A percentile compares a stretch with the other conserved stretches of the same genome.
These are phyloP conservation scores for Wallacemonas sp. DNA, from an alignment of 208 protist genomes.

Conservation along the genomic window DNA sequence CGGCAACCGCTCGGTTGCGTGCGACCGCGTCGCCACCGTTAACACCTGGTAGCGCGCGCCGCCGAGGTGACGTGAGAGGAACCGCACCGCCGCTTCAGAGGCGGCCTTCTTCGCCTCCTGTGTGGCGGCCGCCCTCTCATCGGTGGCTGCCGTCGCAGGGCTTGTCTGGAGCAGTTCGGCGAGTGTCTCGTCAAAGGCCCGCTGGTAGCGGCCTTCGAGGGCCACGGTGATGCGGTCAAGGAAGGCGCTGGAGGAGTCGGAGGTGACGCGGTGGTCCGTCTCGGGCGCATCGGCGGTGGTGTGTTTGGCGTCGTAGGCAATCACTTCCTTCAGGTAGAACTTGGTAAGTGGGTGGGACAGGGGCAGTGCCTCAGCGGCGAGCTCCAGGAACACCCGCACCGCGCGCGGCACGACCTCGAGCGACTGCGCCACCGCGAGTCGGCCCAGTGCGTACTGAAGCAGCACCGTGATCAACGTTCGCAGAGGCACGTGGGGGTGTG, in stretches of 20 bases:
- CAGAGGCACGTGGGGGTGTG: not conserved
- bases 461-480: slow-evolving; percentile 18
- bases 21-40: slow-evolving; percentile 27
- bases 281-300: slow-evolving; percentile 14
- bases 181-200: slow-evolving; percentile 67
- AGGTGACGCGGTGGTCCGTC: not conserved
- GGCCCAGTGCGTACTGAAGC: slow-evolving; percentile 34
- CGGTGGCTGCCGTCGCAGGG: too few relatives aligned
- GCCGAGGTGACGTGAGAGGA: slow-evolving; percentile 69
- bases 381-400: slow-evolving; percentile 57
- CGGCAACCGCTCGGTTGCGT: slow-evolving; percentile 46
- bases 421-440: slow-evolving; percentile 39
- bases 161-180: slow-evolving; percentile 38
- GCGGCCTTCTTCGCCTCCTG: slow-evolving; percentile 14
- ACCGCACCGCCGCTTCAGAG: slow-evolving; percentile 28
- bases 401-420: slow-evolving; percentile 56
- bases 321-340: slow-evolving; percentile 40
- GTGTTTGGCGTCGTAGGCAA: slow-evolving; percentile 15
- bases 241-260: not conserved
- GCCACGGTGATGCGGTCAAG: slow-evolving; percentile 39
- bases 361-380: slow-evolving; percentile 60
- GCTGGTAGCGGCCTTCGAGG: slow-evolving; percentile 64
- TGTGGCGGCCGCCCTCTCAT: not conserved
- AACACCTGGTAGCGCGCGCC: slow-evolving; percentile 77
- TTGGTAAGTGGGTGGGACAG: slow-evolving; percentile 45